A percentile compares a stretch with the other conserved stretches of the same genome.
Evolutionary conservation across 148 eudicot species (phyloP).

Genomic region (Dianthus caryophyllus): DNA sequence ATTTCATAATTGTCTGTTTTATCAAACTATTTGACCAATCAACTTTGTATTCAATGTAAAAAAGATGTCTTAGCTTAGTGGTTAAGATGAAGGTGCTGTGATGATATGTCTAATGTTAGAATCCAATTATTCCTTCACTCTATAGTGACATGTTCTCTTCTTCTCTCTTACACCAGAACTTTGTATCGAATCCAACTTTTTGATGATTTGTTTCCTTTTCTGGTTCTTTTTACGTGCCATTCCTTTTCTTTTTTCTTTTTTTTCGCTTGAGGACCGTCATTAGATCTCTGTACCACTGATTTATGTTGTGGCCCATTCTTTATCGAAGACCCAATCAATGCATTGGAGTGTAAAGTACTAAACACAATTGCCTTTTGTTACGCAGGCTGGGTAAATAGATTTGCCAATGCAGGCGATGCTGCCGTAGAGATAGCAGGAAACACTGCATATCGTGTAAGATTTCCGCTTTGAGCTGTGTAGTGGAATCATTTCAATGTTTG

Average conservation of each 20-base stretch:
- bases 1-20: background rate
- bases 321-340: background rate
- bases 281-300: background rate
- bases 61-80: too few relatives aligned
- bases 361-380: background rate
- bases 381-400: constrained; percentile 97
- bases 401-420: constrained; percentile 93
- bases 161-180: too few relatives aligned
- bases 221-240: background rate
- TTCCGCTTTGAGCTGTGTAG: background rate
- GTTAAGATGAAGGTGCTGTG: too few relatives aligned
- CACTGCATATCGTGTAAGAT: constrained; percentile 77
- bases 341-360: background rate
- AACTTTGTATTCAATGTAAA: background rate
- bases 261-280: background rate
- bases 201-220: background rate
- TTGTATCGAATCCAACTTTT: too few relatives aligned
- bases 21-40: background rate
- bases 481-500: background rate
- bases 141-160: too few relatives aligned
- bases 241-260: background rate
- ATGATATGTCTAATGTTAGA: too few relatives aligned
- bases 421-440: constrained; percentile 91
- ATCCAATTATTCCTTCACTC: too few relatives aligned
- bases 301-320: background rate